Evolutionary conservation across 257 asterid species (phyloP), one percentile per base, ranked within the genome.

Genomic region (Primulina huaijiensis): DNA sequence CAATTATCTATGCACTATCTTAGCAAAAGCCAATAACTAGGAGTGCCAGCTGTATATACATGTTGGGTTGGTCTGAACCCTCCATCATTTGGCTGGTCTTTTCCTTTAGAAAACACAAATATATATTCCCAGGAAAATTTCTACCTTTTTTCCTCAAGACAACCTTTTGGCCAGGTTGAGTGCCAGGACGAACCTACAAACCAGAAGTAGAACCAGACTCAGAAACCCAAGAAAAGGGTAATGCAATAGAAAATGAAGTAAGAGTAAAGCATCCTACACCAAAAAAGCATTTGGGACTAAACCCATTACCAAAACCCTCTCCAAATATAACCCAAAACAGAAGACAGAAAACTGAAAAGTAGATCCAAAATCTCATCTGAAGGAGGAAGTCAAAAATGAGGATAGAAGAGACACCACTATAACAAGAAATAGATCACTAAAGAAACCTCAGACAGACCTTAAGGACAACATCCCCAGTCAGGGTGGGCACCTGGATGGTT

Each of bases 131-230:
- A 75, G 59, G 60, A 20, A 64, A 63, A 74, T 21, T 29, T 64
- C 57, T 85, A 89, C 98, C 98, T 82, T 92, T 92, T 62, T 78
- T 88, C 82, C 77, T 85, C 69, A 92, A 82, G 70, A 88, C 90
- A 65, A 92, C 98, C 82, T 92, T 92, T 72, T 89, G 97, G 52
- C 98, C 97, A 64, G 98, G 92, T 80, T 92, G 96, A 67, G 96
- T 84, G 76, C 98, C 98, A 52, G 98, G 84, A 34, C 88, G 95
- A 65, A 87, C 96, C 96, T 90, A 72, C 74, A 78, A 73, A 72
- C 60, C 79, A 78, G 43, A 72, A 43, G 71, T 62, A 34, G 17
- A 74, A 74, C 52, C 64, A 59, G 72, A 55, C 17, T 74, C 70
- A 27, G 75, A 25, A 23, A 62, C 71, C 27, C 38, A 67, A 46